These are phyloP conservation scores for Flaveria linearis DNA, from an alignment of 129 eudicot species.

Conservation along the genomic window DNA sequence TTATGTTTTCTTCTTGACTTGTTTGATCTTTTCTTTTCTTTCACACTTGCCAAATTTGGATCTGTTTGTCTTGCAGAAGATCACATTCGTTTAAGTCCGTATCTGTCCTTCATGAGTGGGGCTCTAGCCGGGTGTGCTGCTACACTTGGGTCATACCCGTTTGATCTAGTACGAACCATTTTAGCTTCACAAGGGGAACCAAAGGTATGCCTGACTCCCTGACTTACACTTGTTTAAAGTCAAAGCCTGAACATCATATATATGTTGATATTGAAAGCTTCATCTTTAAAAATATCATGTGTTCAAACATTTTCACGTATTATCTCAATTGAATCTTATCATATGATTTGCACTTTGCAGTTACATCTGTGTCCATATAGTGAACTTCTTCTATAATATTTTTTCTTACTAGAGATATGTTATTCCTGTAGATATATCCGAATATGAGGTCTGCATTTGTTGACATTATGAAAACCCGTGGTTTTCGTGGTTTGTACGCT, in stretches of 20 bases:
- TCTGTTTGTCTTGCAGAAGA: conserved; percentile 55
- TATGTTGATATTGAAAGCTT: neutral
- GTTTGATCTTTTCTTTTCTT: conserved; percentile 6
- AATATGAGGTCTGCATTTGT: conserved; percentile 86
- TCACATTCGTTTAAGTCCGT: conserved; percentile 78
- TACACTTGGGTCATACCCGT: conserved; percentile 85
- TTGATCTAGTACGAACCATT: conserved; percentile 78
- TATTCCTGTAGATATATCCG: conserved; percentile 70
- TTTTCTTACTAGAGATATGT: conserved; percentile 13
- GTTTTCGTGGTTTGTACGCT: conserved; percentile 81
- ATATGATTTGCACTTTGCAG: conserved; percentile 16
- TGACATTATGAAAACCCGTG: conserved; percentile 63
- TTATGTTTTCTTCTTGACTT: neutral
- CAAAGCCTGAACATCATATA: neutral
- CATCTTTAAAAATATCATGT: conserved; percentile 11
- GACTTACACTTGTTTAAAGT: neutral
- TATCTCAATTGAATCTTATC: neutral
- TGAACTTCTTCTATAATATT: neutral
- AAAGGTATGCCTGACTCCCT: conserved; percentile 47
- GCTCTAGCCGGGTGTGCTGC: conserved; percentile 91
- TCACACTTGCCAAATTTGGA: conserved; percentile 17
- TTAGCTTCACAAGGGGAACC: conserved; percentile 98
- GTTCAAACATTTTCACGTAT: neutral
- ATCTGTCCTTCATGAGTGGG: conserved; percentile 79
- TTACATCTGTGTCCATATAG: neutral